Base-by-base conservation (phyloP, 148 eudicot genomes). In the Euryodendron excelsum region DNA sequence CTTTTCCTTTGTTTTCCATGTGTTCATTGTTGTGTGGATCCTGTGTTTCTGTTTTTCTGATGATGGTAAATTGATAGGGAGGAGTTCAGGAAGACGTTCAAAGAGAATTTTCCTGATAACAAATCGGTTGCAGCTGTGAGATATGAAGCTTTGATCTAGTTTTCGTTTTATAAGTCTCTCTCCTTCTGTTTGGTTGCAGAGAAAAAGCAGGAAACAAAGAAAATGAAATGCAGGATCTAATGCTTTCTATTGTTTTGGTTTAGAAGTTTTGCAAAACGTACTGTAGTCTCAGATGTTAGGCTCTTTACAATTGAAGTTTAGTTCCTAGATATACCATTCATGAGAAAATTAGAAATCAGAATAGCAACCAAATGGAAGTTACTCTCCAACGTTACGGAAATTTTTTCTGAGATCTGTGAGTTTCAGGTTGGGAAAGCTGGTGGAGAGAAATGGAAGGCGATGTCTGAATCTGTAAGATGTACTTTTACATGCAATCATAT, bases 81-180 rank as follows among this genome's bases (percentile, higher is more conserved):
- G 64, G 86, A 84, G 18, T 84, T 80, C 83, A 77, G 86, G 82
- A 84, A 77, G 39, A 45, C 69, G 23, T 84, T 25, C 72, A 84
- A 77, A 56, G 86, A 84, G 85, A 83, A 83, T 56, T 70, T 79
- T 76, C 85, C 85, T 53, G 82, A 83, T 36, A 83, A 79, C 82
- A 84, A 84, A 80, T 50, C 83, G 27, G 67, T 84, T 78, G 27
- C 78, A 15, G 86, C 27, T 73, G 83, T 84, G 72, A 41, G 86
- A 15, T 59, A 17, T 5, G 8, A 33, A 28, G 25, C 53, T 48
- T 73, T 74, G 31, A 65, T 65, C 69, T 39, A 45, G 30, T 27
- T 50, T 71, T 53, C 55, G 53, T 2, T 52, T 62, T 52, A 37
- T 15, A 18, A 62, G 3, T 55, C 23, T 50, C 41, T 47, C 58